Evolutionary conservation across 208 protist species (phyloP), one percentile per base, ranked within the genome.

Genomic region (Trypanosoma boissoni): DNA sequence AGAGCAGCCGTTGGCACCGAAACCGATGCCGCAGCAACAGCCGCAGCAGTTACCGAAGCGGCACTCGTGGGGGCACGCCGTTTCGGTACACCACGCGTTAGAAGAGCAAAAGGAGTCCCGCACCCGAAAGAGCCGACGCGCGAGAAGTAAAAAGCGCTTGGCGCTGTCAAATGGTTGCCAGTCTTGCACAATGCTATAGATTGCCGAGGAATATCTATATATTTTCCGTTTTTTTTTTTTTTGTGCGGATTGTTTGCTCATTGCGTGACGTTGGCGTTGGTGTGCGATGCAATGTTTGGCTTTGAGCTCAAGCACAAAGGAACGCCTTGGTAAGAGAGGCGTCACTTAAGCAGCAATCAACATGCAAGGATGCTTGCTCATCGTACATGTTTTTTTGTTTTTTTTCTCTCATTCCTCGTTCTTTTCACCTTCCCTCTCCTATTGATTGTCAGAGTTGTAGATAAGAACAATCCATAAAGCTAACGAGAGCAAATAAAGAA

Each of bases 171-270:
- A 68, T 16, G 62, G 54, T 1, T 68, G 62, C 36, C 62, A 68
- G 24, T 3, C 12, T 2, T 68, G 62, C 27, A 21, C 36, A n/a
- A 36, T 68, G 26, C 1, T 68, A 61, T 68, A 68, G 62, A 68
- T 18, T 10, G 8, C 24, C n/a, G 7, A 7, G 16, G 10, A 49
- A 18, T 26, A 49, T 10, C 10, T 26, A n/a, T n/a, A n/a, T n/a
- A n/a, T n/a, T n/a, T n/a, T n/a, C n/a, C n/a, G n/a, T n/a, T n/a
- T n/a, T n/a, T n/a, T n/a, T n/a, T n/a, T n/a, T n/a, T n/a, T n/a
- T n/a, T n/a, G n/a, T n/a, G n/a, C n/a, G n/a, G n/a, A n/a, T n/a
- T n/a, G n/a, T n/a, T n/a, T n/a, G n/a, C n/a, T n/a, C n/a, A n/a
- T n/a, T n/a, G n/a, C n/a, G n/a, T n/a, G n/a, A n/a, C n/a, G n/a